phyloP scores from a whole-genome alignment of 805 yeast genomes.

The Lipomyces starkeyi region DNA sequence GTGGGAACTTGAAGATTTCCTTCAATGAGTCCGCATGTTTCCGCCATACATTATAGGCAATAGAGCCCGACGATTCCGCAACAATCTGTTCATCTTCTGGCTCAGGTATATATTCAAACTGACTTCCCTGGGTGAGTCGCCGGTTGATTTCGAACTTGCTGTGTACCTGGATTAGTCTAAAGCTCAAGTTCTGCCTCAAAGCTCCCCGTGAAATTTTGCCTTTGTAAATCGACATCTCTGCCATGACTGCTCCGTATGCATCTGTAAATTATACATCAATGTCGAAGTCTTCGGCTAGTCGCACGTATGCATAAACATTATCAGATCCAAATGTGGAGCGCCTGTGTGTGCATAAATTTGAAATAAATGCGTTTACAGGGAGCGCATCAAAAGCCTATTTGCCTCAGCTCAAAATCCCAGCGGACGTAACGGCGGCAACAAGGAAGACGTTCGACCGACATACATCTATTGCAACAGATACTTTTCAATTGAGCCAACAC shows the following conservation, averaged over 20 bases:
- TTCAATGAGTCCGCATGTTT: constrained; percentile 4
- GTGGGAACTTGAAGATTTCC: neutral
- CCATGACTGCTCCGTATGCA: neutral
- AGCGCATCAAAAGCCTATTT: too few species aligned
- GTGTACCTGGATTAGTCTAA: neutral
- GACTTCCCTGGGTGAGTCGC: neutral
- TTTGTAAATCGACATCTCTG: neutral
- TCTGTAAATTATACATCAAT: neutral
- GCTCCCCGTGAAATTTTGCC: neutral
- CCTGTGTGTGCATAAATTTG: too few species aligned
- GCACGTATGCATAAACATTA: neutral
- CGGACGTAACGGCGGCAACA: too few species aligned
- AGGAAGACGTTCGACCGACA: too few species aligned
- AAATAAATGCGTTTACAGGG: too few species aligned
- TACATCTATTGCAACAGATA: too few species aligned
- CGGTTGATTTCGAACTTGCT: neutral
- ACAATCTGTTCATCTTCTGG: neutral
- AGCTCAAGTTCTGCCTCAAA: neutral
- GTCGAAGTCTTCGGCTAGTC: neutral
- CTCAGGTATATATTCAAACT: neutral
- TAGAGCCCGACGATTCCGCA: neutral
- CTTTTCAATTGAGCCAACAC: neutral
- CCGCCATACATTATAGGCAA: constrained; percentile 1
- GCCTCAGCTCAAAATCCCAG: too few species aligned
- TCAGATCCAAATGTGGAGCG: neutral